These are phyloP conservation scores for Penicillium salamii DNA, from an alignment of 495 filamentous ascomycete genomes.

Conservation along the genomic window DNA sequence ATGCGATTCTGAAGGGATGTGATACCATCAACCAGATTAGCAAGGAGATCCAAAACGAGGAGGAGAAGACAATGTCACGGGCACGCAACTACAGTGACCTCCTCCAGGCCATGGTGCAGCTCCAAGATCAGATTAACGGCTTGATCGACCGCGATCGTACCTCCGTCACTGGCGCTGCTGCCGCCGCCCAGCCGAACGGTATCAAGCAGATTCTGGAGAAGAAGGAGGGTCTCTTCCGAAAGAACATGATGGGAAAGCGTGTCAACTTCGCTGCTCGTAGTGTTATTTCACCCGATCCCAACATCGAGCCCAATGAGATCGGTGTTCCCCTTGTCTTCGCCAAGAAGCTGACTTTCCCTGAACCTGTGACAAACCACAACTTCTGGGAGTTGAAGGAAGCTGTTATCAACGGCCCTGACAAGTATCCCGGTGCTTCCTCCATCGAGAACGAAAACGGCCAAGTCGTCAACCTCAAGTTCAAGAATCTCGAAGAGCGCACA, in stretches of 20 bases:
- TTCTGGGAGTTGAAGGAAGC: conserved; percentile 92
- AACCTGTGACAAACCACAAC: conserved; percentile 96
- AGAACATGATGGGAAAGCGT: conserved; percentile 99
- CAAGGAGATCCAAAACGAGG: conserved; percentile 60
- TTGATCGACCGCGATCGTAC: conserved; percentile 85
- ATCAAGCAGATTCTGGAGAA: conserved; percentile 98
- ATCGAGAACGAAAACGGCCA: conserved; percentile 96
- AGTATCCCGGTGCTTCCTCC: conserved; percentile 90
- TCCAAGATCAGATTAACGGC: conserved; percentile 89
- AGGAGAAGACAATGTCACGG: conserved; percentile 37
- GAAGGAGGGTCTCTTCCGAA: conserved; percentile 97
- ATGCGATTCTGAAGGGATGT: conserved; percentile 68
- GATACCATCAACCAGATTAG: conserved; percentile 71
- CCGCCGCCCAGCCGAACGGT: conserved; percentile 48
- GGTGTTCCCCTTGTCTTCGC: conserved; percentile 97
- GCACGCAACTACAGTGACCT: conserved; percentile 58
- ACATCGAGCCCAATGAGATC: conserved; percentile 98
- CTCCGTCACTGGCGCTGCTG: conserved; percentile 68
- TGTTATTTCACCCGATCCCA: conserved; percentile 98
- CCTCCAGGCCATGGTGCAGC: conserved; percentile 67
- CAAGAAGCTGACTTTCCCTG: conserved; percentile 91
- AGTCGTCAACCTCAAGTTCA: conserved; percentile 80
- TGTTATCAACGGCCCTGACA: conserved; percentile 91
- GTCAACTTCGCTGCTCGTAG: conserved; percentile 97
- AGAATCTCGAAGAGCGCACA: conserved; percentile 78